Percentiles rank a stretch among this genome's conserved stretches.
phyloP scores from a whole-genome alignment of 768 basidiomycete species.

The Naganishia vaughanmartiniae region DNA sequence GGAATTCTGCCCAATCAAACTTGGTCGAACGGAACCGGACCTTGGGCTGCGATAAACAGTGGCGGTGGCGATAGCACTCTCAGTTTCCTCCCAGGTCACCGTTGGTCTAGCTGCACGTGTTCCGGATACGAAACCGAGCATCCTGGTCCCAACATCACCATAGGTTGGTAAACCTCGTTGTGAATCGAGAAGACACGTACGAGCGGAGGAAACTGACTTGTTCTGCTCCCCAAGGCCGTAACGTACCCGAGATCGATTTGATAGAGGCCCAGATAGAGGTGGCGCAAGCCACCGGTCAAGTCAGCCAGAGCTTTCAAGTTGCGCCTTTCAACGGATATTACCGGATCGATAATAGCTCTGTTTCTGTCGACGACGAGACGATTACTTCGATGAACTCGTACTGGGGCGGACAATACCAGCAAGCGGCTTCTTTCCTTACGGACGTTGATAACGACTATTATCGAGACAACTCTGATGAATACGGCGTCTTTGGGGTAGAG shows the following conservation, averaged over 20 bases:
- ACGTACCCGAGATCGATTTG: conserved; percentile 89
- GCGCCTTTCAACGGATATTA: conserved; percentile 62
- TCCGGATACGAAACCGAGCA: conserved; percentile 66
- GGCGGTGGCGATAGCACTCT: conserved; percentile 43
- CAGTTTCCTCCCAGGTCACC: conserved; percentile 52
- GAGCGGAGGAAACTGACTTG: no score
- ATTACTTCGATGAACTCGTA: conserved; percentile 53
- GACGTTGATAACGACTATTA: conserved; percentile 49
- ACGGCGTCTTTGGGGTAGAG: conserved; percentile 54
- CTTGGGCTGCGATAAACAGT: conserved; percentile 45
- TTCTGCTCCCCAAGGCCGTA: conserved; percentile 50
- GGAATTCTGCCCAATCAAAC: conserved; percentile 49
- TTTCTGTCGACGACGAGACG: conserved; percentile 42
- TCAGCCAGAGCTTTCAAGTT: conserved; percentile 74
- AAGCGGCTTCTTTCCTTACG: conserved; percentile 58
- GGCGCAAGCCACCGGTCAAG: conserved; percentile 56
- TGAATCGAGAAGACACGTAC: no score
- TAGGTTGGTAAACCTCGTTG: conserved; percentile 52
- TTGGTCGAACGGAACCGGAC: conserved; percentile 40
- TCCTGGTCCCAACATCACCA: conserved; percentile 69
- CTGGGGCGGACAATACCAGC: conserved; percentile 56
- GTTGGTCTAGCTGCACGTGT: conserved; percentile 75
- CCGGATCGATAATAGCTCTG: conserved; percentile 50
- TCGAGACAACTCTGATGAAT: conserved; percentile 37
- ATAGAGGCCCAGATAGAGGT: conserved; percentile 78